phyloP scores from a whole-genome alignment of 306 rosid genomes.

The Vicia faba region DNA sequence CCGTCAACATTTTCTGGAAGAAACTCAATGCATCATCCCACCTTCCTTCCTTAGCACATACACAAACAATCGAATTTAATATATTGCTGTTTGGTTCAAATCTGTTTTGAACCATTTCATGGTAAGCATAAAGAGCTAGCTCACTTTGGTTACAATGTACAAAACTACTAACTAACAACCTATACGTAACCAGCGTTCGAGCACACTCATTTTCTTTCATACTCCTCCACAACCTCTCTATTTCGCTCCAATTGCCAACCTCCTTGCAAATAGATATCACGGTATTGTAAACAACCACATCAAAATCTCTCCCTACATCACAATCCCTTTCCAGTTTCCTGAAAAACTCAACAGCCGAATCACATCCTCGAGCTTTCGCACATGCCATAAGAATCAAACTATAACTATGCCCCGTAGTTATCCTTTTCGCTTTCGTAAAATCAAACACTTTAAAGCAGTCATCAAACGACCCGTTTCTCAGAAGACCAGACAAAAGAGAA shows the following conservation, averaged over 20 bases:
- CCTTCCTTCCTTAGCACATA: conserved; percentile 71
- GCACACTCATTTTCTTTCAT: conserved; percentile 60
- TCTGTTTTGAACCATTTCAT: conserved; percentile 68
- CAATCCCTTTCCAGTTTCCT: conserved; percentile 51
- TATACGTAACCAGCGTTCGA: conserved; percentile 64
- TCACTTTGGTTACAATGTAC: conserved; percentile 63
- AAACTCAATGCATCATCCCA: conserved; percentile 65
- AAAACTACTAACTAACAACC: conserved; percentile 66
- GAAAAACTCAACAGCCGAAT: conserved; percentile 58
- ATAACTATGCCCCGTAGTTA: conserved; percentile 69
- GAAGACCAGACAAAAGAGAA: conserved; percentile 73
- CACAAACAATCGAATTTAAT: conserved; percentile 68
- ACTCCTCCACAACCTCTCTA: conserved; percentile 73
- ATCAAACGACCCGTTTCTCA: conserved; percentile 65
- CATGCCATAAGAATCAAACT: conserved; percentile 77
- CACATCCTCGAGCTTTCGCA: conserved; percentile 53
- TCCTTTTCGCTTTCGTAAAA: conserved; percentile 51
- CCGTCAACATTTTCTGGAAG: conserved; percentile 62
- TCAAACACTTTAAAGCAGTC: conserved; percentile 65
- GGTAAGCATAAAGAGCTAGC: conserved; percentile 74
- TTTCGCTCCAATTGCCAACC: conserved; percentile 67
- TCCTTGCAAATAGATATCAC: conserved; percentile 74
- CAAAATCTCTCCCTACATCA: conserved; percentile 54
- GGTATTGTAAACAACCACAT: conserved; percentile 75
- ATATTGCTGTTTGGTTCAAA: conserved; percentile 62